phyloP scores from a whole-genome alignment of 495 filamentous ascomycete genomes.

The Cairneyella variabilis region DNA sequence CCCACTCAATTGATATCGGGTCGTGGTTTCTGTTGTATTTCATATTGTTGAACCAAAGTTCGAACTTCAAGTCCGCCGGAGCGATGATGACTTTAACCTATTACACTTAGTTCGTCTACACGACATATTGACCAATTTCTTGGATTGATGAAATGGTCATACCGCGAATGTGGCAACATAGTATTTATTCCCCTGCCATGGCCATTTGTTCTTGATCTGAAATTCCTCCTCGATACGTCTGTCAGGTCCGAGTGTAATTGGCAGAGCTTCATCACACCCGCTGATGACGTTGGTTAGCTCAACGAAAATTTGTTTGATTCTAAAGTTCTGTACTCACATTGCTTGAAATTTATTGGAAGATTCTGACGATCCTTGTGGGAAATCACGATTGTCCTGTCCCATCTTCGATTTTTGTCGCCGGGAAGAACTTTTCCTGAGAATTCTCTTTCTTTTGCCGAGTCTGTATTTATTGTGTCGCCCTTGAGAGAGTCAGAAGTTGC shows the following conservation, averaged over 20 bases:
- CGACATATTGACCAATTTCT: too few relatives aligned
- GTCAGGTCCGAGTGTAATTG: slow-evolving; percentile 31
- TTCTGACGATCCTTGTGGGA: slow-evolving; percentile 36
- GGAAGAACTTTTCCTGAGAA: slow-evolving; percentile 44
- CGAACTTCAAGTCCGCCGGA: too few relatives aligned
- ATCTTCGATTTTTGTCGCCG: slow-evolving; percentile 34
- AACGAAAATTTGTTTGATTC: too few relatives aligned
- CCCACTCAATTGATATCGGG: slow-evolving; percentile 47
- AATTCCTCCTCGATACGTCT: slow-evolving; percentile 32
- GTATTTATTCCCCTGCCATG: slow-evolving; percentile 39
- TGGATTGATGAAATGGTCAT: too few relatives aligned
- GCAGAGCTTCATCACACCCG: slow-evolving; percentile 41
- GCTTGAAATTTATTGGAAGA: slow-evolving; percentile 39
- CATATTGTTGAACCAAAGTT: too few relatives aligned
- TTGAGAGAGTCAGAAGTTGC: too few relatives aligned
- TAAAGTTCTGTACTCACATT: slow-evolving; percentile 29
- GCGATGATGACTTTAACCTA: too few relatives aligned
- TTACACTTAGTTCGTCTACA: too few relatives aligned
- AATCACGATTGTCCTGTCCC: slow-evolving; percentile 46
- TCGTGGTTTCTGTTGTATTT: slow-evolving; percentile 48
- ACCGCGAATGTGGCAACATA: too few relatives aligned
- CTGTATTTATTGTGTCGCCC: slow-evolving; percentile 36
- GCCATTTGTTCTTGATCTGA: slow-evolving; percentile 32
- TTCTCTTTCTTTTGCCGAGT: slow-evolving; percentile 34
- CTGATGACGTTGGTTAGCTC: too few relatives aligned